These are phyloP conservation scores for Moelleriella libera DNA, from an alignment of 2,329 filamentous ascomycete species.

Conservation along the genomic window DNA sequence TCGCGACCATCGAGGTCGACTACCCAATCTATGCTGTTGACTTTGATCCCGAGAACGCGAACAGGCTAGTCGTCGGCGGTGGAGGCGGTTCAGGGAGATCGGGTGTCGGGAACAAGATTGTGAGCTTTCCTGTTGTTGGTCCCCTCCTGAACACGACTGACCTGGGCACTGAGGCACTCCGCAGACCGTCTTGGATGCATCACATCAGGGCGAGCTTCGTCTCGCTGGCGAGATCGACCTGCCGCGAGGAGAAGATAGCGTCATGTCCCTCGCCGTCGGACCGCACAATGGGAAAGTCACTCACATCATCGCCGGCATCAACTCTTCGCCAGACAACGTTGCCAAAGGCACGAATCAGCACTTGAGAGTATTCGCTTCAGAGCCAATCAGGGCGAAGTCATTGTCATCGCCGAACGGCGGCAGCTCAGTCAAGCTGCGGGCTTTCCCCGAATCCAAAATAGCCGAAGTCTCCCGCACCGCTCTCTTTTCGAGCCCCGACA, in stretches of 20 bases:
- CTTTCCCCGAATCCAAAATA: conserved; percentile 22
- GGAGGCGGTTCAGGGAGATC: conserved; percentile 73
- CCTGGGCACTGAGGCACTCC: neutral
- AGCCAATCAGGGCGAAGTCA: conserved; percentile 17
- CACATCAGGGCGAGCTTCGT: conserved; percentile 46
- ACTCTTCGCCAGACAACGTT: conserved; percentile 60
- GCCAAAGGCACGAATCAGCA: conserved; percentile 70
- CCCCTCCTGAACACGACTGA: neutral
- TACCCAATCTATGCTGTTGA: conserved; percentile 82
- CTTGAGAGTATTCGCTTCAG: conserved; percentile 60
- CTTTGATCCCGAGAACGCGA: conserved; percentile 70
- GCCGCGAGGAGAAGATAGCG: conserved; percentile 74
- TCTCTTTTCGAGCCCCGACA: conserved; percentile 34
- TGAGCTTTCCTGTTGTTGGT: conserved; percentile 21
- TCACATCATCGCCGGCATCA: conserved; percentile 60
- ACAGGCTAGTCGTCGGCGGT: conserved; percentile 67
- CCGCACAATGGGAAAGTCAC: conserved; percentile 40
- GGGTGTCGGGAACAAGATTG: conserved; percentile 79
- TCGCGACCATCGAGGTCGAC: conserved; percentile 52
- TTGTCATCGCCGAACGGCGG: conserved; percentile 15
- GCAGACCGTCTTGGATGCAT: conserved; percentile 60
- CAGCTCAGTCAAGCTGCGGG: conserved; percentile 2
- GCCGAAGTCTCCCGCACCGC: conserved; percentile 35
- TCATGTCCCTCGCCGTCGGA: conserved; percentile 66
- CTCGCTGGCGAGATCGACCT: conserved; percentile 61